Conservation (phyloP, 2,329 filamentous ascomycete species). For the Phoma sp. region DNA sequence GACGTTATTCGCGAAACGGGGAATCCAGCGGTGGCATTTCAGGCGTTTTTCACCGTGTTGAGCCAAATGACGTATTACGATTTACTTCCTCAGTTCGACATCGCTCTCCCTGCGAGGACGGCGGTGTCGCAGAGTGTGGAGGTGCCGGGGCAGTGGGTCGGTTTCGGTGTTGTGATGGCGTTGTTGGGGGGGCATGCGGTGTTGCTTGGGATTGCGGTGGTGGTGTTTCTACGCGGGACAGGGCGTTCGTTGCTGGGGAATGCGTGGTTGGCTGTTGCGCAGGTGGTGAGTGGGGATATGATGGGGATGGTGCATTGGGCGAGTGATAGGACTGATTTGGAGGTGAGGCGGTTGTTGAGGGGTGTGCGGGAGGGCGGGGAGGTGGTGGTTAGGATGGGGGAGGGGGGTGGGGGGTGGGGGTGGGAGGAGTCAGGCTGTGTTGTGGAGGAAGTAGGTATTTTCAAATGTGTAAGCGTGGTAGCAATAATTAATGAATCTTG, state of each 20-base stretch:
- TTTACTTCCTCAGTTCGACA: conserved; percentile 11
- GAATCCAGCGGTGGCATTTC: conserved; percentile 21
- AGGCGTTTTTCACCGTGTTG: conserved; percentile 15
- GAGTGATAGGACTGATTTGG: conserved; percentile 12
- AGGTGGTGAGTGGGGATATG: conserved; percentile 14
- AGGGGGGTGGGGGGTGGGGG: conserved; percentile 1
- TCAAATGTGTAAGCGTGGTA: too few species aligned
- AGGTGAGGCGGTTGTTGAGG: conserved; percentile 12
- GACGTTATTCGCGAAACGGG: conserved; percentile 8
- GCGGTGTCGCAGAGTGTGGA: background rate
- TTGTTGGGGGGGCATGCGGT: conserved; percentile 9
- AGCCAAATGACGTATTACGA: conserved; percentile 22
- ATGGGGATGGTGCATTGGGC: conserved; percentile 10
- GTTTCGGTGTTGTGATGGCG: conserved; percentile 5
- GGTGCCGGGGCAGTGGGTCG: conserved; percentile 10
- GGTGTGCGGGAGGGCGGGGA: background rate
- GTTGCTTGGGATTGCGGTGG: conserved; percentile 1
- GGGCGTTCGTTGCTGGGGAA: conserved; percentile 21
- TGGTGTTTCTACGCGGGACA: conserved; percentile 11
- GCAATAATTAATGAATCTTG: too few species aligned
- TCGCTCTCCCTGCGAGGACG: background rate
- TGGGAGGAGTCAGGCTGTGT: conserved; percentile 11
- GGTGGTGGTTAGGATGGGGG: conserved; percentile 1
- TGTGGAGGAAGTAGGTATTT: too few species aligned
- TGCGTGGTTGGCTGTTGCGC: conserved; percentile 20